Percentiles rank a stretch among this genome's conserved stretches.
Conservation (phyloP, 129 eudicot genomes). For the Arctium minus region DNA sequence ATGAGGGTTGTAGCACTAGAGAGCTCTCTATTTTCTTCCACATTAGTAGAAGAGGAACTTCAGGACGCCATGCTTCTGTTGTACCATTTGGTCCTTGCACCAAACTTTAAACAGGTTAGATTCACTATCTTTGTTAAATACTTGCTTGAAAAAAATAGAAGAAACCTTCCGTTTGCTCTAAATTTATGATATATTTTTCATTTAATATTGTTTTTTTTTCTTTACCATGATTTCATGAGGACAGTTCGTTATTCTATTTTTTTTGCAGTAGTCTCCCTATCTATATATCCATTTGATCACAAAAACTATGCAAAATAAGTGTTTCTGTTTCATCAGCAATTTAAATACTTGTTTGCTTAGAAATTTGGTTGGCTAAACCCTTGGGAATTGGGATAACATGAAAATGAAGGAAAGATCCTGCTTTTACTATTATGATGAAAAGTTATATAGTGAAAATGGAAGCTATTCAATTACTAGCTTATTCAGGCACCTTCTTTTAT, state of each 20-base stretch:
- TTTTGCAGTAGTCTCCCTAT: background rate
- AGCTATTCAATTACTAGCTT: background rate
- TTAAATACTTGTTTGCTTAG: background rate
- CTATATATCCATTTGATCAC: background rate
- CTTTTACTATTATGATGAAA: no score
- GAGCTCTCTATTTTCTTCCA: conserved; percentile 61
- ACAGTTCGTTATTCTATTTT: background rate
- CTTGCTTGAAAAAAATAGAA: background rate
- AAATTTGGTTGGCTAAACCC: background rate
- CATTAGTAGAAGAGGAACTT: conserved; percentile 92
- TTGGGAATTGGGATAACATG: background rate
- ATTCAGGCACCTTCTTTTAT: background rate
- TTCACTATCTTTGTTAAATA: background rate
- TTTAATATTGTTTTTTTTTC: background rate
- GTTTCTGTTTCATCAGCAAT: background rate
- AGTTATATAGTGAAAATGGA: background rate
- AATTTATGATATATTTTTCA: background rate
- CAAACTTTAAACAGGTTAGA: conserved; percentile 85
- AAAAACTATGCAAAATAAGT: background rate
- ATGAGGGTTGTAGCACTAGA: conserved; percentile 59
- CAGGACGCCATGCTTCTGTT: conserved; percentile 88
- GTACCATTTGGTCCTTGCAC: conserved; percentile 90
- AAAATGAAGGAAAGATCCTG: no score
- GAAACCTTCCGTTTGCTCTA: background rate
- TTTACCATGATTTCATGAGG: background rate